Base-by-base conservation (phyloP, 1,284 basidiomycete species). In the Ceratobasidium papillatum region DNA sequence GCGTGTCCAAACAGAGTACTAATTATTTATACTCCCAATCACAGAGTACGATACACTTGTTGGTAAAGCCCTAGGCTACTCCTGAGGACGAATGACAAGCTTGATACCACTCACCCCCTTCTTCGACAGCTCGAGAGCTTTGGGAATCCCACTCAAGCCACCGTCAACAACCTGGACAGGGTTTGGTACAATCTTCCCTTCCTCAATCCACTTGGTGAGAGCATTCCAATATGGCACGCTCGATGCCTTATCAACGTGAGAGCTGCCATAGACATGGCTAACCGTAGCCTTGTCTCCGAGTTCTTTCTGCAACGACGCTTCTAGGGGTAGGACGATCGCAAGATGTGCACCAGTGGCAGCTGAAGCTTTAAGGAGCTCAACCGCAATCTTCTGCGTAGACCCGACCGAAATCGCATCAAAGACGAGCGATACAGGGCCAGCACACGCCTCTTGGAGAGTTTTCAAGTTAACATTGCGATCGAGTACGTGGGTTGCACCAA, bases 401-500 rank as follows among this genome's bases (percentile, higher is more conserved):
- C 78, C 71, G 0, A 75, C 61, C 1, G 81, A 79, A 47, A 87
- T 79, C 9, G 81, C 76, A 77, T 88, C 87, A 76, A 80, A 86
- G 12, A 82, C 83, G 34, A 84, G n/a, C 5, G 34, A 25, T 30
- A 81, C 54, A 12, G 69, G 3, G 14, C 45, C 22, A 14, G 75
- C 56, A 14, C 82, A 78, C 51, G 81, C 80, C 11, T 74, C 74
- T 49, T 84, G 77, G 38, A 82, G 78, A 1, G 72, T 75, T 0
- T 75, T 76, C 27, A 87, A 79, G 12, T 77, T 58, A 17, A 80
- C 61, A 27, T 82, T 78, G 49, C 87, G 83, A 75, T 88, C 86
- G 65, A 90, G 79, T 66, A 88, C 81, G 54, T 87, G 81, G 0
- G 87, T 87, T 0, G 87, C 89, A 1, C 90, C 89, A 27, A 88